Evolutionary conservation across 176 grass and related monocot genomes (phyloP), one percentile per base, ranked within the genome.

Genomic region (Lolium rigidum): DNA sequence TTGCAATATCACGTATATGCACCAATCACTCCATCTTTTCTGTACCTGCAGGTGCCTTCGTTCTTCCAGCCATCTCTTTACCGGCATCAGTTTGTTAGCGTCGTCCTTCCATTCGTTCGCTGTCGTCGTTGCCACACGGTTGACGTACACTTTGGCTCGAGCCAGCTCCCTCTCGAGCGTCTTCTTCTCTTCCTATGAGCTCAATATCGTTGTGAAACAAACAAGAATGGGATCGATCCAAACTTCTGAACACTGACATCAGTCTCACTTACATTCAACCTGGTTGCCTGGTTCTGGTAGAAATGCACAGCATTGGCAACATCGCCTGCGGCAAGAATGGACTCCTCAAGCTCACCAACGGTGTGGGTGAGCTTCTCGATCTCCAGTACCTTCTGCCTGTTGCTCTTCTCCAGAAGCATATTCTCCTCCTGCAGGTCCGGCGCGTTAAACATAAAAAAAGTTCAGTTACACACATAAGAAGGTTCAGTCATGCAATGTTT

Each of bases 41-140:
- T 57, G 31, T 81, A 98, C 97, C 90, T 95, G 97, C 11, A 98
- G 76, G 48, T 94, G 85, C 79, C 84, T 92, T 75, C 92, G 88
- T 88, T 98, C 97, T 47, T 95, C 93, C 24, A 98, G 86, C 97
- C 97, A 98, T 78, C 91, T 91, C 82, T 95, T 95, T 48, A 94
- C 88, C 18, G 97, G 90, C 87, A 91, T 95, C 48, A 94, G 69
- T 80, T 89, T 95, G 20, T 89, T 88, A 50, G 74, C 81, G 71
- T 94, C 92, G 6, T 94, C 90, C 84, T 95, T 98, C 97, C 93
- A 95, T 79, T 92, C 97, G 38, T 94, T 95, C 0, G 88, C 91
- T 1, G 84, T 80, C 22, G 88, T 85, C 2, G 93, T 89, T 17
- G 94, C 93, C 7, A 92, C 88, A 69, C 97, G 87, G 55, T 92